These are phyloP conservation scores for Ustilago vetiveriae DNA, from an alignment of 1,284 basidiomycete genomes.

Conservation along the genomic window DNA sequence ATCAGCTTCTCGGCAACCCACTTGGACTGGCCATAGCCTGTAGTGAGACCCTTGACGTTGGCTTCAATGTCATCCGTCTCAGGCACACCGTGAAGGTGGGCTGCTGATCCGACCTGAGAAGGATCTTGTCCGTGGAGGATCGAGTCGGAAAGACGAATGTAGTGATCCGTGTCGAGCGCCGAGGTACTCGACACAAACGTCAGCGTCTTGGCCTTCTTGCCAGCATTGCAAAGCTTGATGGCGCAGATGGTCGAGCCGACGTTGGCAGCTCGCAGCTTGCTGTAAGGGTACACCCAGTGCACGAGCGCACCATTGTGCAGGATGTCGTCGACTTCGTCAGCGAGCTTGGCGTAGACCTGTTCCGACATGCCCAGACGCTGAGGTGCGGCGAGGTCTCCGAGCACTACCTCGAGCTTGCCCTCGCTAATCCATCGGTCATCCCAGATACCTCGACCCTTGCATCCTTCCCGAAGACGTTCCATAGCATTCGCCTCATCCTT, in stretches of 20 bases:
- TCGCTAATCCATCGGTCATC: constrained; percentile 82
- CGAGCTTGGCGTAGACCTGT: constrained; percentile 76
- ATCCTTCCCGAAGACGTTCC: constrained; percentile 78
- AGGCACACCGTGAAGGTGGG: constrained; percentile 74
- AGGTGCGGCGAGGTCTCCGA: constrained; percentile 82
- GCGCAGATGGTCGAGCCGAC: constrained; percentile 87
- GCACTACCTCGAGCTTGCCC: constrained; percentile 80
- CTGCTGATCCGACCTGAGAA: constrained; percentile 16
- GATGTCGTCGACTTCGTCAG: constrained; percentile 81
- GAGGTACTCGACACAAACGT: constrained; percentile 95
- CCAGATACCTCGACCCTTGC: constrained; percentile 90
- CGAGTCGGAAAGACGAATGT: constrained; percentile 83
- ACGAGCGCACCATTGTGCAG: constrained; percentile 97
- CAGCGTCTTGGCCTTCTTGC: constrained; percentile 76
- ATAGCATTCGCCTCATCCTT: constrained; percentile 75
- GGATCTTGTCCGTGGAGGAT: constrained; percentile 45
- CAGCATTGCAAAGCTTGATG: constrained; percentile 78
- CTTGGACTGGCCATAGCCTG: constrained; percentile 96
- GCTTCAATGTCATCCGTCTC: constrained; percentile 93
- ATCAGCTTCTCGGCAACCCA: constrained; percentile 97
- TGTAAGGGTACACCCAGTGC: constrained; percentile 99
- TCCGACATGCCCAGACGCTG: constrained; percentile 80
- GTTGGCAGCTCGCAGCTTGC: constrained; percentile 88
- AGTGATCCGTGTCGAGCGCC: constrained; percentile 89
- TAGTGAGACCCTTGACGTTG: constrained; percentile 79